phyloP scores from a whole-genome alignment of 2,329 filamentous ascomycete species.

The Aspergillus hiratsukae region DNA sequence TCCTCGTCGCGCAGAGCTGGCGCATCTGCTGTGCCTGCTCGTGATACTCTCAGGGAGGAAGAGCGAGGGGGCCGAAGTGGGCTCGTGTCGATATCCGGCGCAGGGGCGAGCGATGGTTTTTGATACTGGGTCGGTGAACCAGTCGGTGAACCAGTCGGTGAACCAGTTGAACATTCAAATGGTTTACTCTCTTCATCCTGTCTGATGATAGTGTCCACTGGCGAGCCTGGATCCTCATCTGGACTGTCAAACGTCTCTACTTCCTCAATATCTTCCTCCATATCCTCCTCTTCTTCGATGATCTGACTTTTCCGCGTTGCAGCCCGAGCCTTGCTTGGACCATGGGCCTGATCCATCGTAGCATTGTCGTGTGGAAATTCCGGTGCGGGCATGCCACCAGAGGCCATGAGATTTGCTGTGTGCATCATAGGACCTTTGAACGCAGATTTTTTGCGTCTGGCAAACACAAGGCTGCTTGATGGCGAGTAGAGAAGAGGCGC shows the following conservation, averaged over 20 bases:
- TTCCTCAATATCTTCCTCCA: conserved; percentile 39
- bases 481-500: conserved; percentile 36
- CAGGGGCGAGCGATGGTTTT: conserved; percentile 28
- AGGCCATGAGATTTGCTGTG: conserved; percentile 32
- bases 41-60: conserved; percentile 30
- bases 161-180: conserved; percentile 8
- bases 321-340: conserved; percentile 19
- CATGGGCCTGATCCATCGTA: conserved; percentile 14
- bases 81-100: conserved; percentile 28
- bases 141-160: conserved; percentile 6
- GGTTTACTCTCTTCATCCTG: conserved; percentile 6
- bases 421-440: conserved; percentile 45
- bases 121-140: conserved; percentile 14
- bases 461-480: conserved; percentile 43
- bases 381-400: conserved; percentile 31
- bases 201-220: conserved; percentile 13
- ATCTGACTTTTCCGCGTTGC: conserved; percentile 38
- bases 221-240: conserved; percentile 25
- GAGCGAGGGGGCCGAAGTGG: conserved; percentile 33
- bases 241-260: conserved; percentile 37
- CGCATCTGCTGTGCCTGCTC: conserved; percentile 12
- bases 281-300: conserved; percentile 43
- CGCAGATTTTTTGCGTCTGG: conserved; percentile 41
- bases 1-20: conserved; percentile 2
- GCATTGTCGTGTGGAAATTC: conserved; percentile 28